Percentiles rank a stretch among this genome's conserved stretches.
These are phyloP conservation scores for Fomitopsis serialis DNA, from an alignment of 768 basidiomycete species.

Conservation along the genomic window DNA sequence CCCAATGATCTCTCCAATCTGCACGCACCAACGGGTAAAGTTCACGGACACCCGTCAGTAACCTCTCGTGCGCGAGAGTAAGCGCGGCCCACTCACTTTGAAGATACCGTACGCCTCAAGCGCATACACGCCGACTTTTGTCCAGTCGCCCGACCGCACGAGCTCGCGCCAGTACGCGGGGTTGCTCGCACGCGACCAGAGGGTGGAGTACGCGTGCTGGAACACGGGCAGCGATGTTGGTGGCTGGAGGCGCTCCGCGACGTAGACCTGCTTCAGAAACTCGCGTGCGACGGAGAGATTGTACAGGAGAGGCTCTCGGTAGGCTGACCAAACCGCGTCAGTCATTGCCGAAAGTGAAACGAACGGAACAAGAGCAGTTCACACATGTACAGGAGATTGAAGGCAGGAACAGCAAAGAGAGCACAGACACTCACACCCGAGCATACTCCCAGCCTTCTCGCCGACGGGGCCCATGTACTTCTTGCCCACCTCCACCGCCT, in stretches of 20 bases:
- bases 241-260: conserved; percentile 53
- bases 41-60: neutral
- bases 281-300: conserved; percentile 76
- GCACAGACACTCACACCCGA: conserved; percentile 41
- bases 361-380: no score
- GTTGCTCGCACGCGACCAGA: conserved; percentile 59
- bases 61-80: neutral
- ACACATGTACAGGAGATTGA: no score
- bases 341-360: no score
- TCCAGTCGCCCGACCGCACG: conserved; percentile 58
- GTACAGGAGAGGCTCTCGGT: conserved; percentile 73
- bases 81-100: conserved; percentile 49
- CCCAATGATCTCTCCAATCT: conserved; percentile 88
- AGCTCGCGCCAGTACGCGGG: conserved; percentile 57
- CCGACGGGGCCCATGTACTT: conserved; percentile 44
- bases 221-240: conserved; percentile 54
- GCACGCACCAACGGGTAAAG: conserved; percentile 4
- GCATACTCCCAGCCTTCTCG: conserved; percentile 49
- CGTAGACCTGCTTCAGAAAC: conserved; percentile 51
- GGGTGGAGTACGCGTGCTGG: conserved; percentile 52
- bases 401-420: neutral
- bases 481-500: conserved; percentile 45
- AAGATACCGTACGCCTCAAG: conserved; percentile 89
- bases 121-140: conserved; percentile 66
- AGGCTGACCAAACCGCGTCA: conserved; percentile 41